Evolutionary conservation across 306 rosid species (phyloP), one percentile per base, ranked within the genome.

Genomic region (Betula pendula): DNA sequence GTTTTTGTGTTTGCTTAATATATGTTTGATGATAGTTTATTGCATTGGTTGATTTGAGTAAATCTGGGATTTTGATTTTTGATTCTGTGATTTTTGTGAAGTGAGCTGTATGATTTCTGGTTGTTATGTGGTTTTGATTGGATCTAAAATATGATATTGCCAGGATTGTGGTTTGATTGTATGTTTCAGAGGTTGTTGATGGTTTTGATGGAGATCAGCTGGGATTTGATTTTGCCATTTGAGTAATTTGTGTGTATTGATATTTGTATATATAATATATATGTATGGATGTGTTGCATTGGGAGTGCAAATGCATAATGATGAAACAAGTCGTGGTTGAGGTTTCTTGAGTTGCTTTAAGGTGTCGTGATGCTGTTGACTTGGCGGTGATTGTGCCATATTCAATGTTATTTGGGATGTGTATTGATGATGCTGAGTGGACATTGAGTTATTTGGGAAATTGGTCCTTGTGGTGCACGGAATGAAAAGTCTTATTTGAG

Each of bases 71-170:
- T 56, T 20, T 70, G 13, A 22, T 33, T 76, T 33, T 72, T n/a
- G 20, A 29, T 71, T 62, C n/a, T 48, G 11, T 72, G 16, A 70
- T 31, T 38, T 49, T 53, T 47, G 68, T 25, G 19, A 65, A 33
- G 70, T 44, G 4, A 25, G 27, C 40, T 33, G 22, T 0, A 15
- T 33, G 42, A 13, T 42, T 35, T 45, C 4, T 62, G 63, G 65
- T 51, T 56, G 71, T 76, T 68, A 14, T 52, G 25, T 50, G 47
- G 38, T 69, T 8, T 73, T 56, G 69, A 62, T 76, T 79, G 86
- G 85, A 94, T 94, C 92, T 85, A 59, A 48, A 35, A 29, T 33
- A 71, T 66, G 44, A 43, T 68, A 29, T 49, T 52, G 43, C 3
- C 16, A 0, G 0, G 40, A 14, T 25, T 15, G 62, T 31, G 3